Evolutionary conservation across 306 rosid species (phyloP).

Genomic region (Cotoneaster glaucophyllus): DNA sequence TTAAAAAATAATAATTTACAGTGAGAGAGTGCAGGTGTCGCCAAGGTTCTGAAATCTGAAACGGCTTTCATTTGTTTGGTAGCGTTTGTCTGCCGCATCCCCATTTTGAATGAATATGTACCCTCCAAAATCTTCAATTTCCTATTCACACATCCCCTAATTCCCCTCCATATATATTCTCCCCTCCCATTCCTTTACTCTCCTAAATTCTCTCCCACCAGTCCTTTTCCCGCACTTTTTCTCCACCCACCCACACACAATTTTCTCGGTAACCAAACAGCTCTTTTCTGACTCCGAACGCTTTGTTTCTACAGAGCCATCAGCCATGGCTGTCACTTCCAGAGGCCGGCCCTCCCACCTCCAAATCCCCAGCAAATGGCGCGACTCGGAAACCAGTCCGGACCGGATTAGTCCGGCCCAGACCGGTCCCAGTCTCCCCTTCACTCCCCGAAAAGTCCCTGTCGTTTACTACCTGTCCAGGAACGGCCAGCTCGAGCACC

Average conservation of each 20-base stretch:
- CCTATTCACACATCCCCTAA: neutral
- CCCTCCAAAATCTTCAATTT: neutral
- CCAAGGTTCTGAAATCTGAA: slow-evolving; percentile 45
- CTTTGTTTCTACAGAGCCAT: slow-evolving; percentile 4
- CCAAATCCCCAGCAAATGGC: slow-evolving; percentile 63
- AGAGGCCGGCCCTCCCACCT: slow-evolving; percentile 36
- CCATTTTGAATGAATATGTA: neutral
- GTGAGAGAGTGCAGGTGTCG: neutral
- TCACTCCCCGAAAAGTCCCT: slow-evolving; percentile 42
- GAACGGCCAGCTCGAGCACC: slow-evolving; percentile 91
- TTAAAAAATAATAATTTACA: neutral
- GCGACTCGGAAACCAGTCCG: slow-evolving; percentile 58
- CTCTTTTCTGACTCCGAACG: neutral
- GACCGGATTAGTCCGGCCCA: slow-evolving; percentile 34
- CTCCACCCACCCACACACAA: neutral
- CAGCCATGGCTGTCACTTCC: slow-evolving; percentile 53
- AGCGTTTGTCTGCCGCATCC: slow-evolving; percentile 81
- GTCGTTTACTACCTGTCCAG: slow-evolving; percentile 86
- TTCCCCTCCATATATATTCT: neutral
- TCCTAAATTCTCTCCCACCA: neutral
- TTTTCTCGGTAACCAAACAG: slow-evolving; percentile 1
- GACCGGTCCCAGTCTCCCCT: slow-evolving; percentile 27
- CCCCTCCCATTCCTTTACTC: neutral
- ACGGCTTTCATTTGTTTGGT: slow-evolving; percentile 54
- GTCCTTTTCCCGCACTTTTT: slow-evolving; percentile 1